phyloP scores from a whole-genome alignment of 306 rosid genomes.

The Lathyrus aphaca region DNA sequence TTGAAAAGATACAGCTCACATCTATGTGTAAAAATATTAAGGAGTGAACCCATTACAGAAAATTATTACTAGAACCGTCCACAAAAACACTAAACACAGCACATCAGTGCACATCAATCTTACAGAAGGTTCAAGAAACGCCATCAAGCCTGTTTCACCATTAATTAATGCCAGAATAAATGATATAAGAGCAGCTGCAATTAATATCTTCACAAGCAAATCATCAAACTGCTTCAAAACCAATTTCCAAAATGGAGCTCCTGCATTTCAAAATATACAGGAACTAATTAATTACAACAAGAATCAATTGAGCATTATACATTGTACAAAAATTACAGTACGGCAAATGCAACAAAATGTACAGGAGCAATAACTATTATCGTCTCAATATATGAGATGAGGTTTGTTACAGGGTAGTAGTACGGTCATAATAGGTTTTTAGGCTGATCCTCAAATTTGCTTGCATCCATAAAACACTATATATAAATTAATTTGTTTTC shows the following conservation, averaged over 20 bases:
- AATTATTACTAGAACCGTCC: slow-evolving; percentile 16
- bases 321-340: slow-evolving; percentile 4
- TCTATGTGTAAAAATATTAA: slow-evolving; percentile 12
- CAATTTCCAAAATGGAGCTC: slow-evolving; percentile 94
- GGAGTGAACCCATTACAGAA: not conserved
- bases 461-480: slow-evolving; percentile 11
- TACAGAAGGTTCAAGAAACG: slow-evolving; percentile 98
- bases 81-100: slow-evolving; percentile 26
- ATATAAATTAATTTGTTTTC: slow-evolving; percentile 19
- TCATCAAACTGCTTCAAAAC: slow-evolving; percentile 97
- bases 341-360: slow-evolving; percentile 18
- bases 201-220: slow-evolving; percentile 90
- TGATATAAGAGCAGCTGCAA: slow-evolving; percentile 84
- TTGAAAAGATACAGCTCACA: slow-evolving; percentile 29
- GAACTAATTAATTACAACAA: slow-evolving; percentile 33
- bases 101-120: slow-evolving; percentile 40
- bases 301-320: slow-evolving; percentile 18
- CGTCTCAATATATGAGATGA: slow-evolving; percentile 30
- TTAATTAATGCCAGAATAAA: slow-evolving; percentile 81
- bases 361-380: slow-evolving; percentile 25
- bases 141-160: slow-evolving; percentile 92
- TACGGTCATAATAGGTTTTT: slow-evolving; percentile 21
- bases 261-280: slow-evolving; percentile 52
- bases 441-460: slow-evolving; percentile 18
- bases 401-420: slow-evolving; percentile 4